phyloP scores from a whole-genome alignment of 192 early-diverging fungal species.

The Rhizoclosmatium sp. region DNA sequence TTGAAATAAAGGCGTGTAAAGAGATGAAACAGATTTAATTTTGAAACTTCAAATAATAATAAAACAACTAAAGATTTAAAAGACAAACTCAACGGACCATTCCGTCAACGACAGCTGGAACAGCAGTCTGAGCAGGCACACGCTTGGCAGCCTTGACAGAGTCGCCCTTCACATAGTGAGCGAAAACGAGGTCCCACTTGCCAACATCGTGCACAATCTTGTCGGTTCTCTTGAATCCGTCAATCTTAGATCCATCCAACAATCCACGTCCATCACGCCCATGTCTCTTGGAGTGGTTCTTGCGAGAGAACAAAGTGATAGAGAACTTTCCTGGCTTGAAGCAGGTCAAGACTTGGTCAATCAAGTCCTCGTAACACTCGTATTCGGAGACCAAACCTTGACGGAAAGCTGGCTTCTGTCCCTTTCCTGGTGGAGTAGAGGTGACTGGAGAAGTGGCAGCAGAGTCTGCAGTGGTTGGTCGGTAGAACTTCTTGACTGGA shows the following conservation, averaged over 20 bases:
- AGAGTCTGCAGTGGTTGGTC: background rate
- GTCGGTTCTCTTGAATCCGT: slow-evolving; percentile 52
- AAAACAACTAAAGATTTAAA: no score
- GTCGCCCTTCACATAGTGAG: slow-evolving; percentile 32
- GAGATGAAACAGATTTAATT: no score
- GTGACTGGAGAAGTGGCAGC: slow-evolving; percentile 17
- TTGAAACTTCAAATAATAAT: no score
- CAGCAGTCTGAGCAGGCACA: no score
- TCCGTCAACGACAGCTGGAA: no score
- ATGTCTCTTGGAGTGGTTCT: slow-evolving; percentile 33
- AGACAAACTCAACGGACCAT: no score
- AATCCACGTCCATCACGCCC: slow-evolving; percentile 39
- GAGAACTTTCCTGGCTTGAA: slow-evolving; percentile 86
- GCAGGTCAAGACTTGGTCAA: slow-evolving; percentile 77
- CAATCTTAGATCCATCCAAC: slow-evolving; percentile 44
- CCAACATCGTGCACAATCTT: slow-evolving; percentile 59
- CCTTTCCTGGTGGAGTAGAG: background rate
- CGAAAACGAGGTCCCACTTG: slow-evolving; percentile 62
- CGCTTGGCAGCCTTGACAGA: no score
- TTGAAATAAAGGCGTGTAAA: no score
- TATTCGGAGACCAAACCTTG: slow-evolving; percentile 51
- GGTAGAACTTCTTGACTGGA: slow-evolving; percentile 63
- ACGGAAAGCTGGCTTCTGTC: slow-evolving; percentile 5
- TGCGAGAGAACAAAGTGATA: slow-evolving; percentile 78
- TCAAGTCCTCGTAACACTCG: slow-evolving; percentile 71